Conservation (phyloP, 208 protist species). For the Crithidia brevicula region DNA sequence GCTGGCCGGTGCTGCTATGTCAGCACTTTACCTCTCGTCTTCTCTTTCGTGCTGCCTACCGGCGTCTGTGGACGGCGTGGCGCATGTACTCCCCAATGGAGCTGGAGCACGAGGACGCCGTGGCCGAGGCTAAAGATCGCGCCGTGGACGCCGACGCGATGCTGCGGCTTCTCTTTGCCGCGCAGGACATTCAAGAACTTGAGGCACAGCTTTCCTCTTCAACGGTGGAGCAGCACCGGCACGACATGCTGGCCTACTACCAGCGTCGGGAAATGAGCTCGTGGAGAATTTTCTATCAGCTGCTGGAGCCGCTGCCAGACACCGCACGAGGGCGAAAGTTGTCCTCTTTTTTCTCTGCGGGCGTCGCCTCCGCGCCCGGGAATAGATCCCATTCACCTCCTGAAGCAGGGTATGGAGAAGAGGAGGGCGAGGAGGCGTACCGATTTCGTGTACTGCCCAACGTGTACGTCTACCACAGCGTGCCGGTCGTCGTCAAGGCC, state of each 20-base stretch:
- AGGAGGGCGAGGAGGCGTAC: neutral
- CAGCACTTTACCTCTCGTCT: slow-evolving; percentile 51
- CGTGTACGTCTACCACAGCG: slow-evolving; percentile 20
- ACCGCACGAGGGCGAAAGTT: no score
- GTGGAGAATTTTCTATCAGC: slow-evolving; percentile 56
- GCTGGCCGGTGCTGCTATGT: slow-evolving; percentile 44
- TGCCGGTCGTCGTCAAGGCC: slow-evolving; percentile 31
- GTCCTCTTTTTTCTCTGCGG: no score
- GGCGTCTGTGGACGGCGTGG: slow-evolving; percentile 60
- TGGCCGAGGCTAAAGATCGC: slow-evolving; percentile 30
- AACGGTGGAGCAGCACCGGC: slow-evolving; percentile 2
- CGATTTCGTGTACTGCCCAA: slow-evolving; percentile 25
- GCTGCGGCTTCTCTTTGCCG: slow-evolving; percentile 24
- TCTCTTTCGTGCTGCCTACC: slow-evolving; percentile 46
- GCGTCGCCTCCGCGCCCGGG: neutral
- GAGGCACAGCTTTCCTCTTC: neutral
- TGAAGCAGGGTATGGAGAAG: neutral
- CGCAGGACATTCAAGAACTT: neutral
- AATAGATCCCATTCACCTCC: neutral
- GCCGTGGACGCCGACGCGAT: slow-evolving; percentile 39
- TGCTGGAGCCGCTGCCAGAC: slow-evolving; percentile 40
- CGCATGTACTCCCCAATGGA: slow-evolving; percentile 50
- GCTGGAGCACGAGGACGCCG: slow-evolving; percentile 42
- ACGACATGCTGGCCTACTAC: slow-evolving; percentile 41
- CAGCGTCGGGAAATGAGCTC: slow-evolving; percentile 42